phyloP scores from a whole-genome alignment of 192 early-diverging fungal genomes.

The Podila epigama region DNA sequence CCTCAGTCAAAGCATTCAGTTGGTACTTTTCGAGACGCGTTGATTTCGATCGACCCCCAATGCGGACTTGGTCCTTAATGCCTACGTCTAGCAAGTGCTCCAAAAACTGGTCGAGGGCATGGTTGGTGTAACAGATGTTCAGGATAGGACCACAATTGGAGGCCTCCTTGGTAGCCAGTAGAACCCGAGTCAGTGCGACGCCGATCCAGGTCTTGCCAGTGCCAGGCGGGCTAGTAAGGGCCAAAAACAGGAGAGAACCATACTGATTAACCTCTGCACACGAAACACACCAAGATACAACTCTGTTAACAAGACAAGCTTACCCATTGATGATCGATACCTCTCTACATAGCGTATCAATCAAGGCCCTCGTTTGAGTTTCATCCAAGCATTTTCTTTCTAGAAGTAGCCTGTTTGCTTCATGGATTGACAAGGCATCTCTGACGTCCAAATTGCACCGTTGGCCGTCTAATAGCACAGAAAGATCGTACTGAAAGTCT shows the following conservation, averaged over 20 bases:
- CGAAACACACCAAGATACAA: neutral
- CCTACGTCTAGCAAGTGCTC: conserved; percentile 56
- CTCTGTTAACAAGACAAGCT: too few relatives aligned
- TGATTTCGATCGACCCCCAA: conserved; percentile 53
- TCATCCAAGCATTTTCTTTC: conserved; percentile 51
- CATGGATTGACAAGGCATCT: neutral
- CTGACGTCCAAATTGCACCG: conserved; percentile 11
- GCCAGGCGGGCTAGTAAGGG: conserved; percentile 53
- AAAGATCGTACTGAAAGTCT: conserved; percentile 29
- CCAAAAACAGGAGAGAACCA: neutral
- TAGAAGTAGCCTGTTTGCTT: conserved; percentile 6
- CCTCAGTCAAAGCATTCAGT: conserved; percentile 17
- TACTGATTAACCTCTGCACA: neutral
- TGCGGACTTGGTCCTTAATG: conserved; percentile 51
- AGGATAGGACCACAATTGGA: conserved; percentile 54
- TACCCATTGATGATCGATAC: conserved; percentile 65
- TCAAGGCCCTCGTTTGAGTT: conserved; percentile 57
- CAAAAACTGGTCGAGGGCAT: conserved; percentile 69
- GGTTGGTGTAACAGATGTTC: conserved; percentile 66
- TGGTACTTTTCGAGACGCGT: conserved; percentile 30
- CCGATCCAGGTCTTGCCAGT: conserved; percentile 63
- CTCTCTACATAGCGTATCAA: conserved; percentile 55
- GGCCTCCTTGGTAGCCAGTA: conserved; percentile 31
- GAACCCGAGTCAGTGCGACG: conserved; percentile 54
- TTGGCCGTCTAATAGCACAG: conserved; percentile 13